Conservation (phyloP, 2,329 filamentous ascomycete genomes). For the Gnomoniopsis smithogilvyi region DNA sequence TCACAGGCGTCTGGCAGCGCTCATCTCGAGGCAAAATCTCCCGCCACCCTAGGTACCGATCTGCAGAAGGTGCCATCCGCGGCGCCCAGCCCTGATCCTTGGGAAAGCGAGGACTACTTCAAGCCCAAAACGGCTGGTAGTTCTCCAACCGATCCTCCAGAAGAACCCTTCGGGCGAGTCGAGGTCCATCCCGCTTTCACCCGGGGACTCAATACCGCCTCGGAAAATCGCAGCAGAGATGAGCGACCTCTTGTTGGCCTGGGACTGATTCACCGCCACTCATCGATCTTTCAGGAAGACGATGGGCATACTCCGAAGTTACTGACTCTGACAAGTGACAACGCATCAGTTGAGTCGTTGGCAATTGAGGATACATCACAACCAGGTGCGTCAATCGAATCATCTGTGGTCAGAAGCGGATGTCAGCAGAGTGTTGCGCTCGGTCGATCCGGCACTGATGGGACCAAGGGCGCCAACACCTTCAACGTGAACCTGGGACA, state of each 20-base stretch:
- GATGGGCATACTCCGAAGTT: slow-evolving; percentile 31
- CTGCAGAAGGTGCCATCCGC: slow-evolving; percentile 6
- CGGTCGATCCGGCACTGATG: not conserved
- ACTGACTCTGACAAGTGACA: slow-evolving; percentile 24
- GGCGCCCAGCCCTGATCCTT: slow-evolving; percentile 23
- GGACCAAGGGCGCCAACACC: not conserved
- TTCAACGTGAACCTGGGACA: not conserved
- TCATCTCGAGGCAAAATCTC: not conserved
- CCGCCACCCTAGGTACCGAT: slow-evolving; percentile 19
- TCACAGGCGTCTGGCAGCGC: not conserved
- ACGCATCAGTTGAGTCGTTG: slow-evolving; percentile 19
- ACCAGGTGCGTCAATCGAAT: not conserved
- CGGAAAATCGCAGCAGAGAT: slow-evolving; percentile 12
- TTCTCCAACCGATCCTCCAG: not conserved
- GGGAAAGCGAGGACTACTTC: slow-evolving; percentile 25
- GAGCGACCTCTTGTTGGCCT: slow-evolving; percentile 23
- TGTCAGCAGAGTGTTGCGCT: not conserved
- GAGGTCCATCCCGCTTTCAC: slow-evolving; percentile 24
- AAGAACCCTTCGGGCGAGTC: slow-evolving; percentile 14
- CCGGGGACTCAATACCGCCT: slow-evolving; percentile 15
- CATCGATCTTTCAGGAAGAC: slow-evolving; percentile 25
- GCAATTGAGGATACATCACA: slow-evolving; percentile 11
- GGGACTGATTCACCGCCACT: slow-evolving; percentile 26
- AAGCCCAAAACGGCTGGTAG: slow-evolving; percentile 21
- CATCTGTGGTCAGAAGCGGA: not conserved